Conservation (phyloP, 192 early-diverging fungal genomes). For the Pilaira anomala region DNA sequence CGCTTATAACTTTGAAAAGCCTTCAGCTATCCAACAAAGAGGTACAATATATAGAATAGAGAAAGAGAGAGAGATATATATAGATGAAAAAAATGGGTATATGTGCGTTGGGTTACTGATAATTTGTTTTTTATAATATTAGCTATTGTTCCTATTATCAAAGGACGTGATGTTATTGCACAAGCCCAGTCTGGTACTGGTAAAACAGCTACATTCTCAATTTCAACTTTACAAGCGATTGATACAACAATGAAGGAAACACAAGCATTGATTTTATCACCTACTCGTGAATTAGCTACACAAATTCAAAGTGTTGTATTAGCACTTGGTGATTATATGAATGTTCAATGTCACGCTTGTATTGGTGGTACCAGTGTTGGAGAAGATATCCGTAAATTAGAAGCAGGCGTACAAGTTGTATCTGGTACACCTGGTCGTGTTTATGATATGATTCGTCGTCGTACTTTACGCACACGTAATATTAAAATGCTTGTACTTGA, state of each 20-base stretch:
- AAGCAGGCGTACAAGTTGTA: conserved; percentile 89
- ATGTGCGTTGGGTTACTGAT: background rate
- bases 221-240: conserved; percentile 88
- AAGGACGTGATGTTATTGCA: conserved; percentile 91
- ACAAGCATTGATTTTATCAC: conserved; percentile 90
- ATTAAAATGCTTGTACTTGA: conserved; percentile 97
- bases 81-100: too few relatives aligned
- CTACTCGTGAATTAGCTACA: conserved; percentile 93
- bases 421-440: conserved; percentile 95
- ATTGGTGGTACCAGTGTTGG: conserved; percentile 91
- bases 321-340: conserved; percentile 97
- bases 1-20: conserved; percentile 98
- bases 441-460: conserved; percentile 94
- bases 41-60: conserved; percentile 7
- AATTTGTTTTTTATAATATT: background rate
- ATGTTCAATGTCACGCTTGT: conserved; percentile 91
- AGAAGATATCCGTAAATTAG: conserved; percentile 92
- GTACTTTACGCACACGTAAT: conserved; percentile 72
- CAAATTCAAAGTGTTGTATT: conserved; percentile 93
- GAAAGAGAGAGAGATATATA: background rate
- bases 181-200: conserved; percentile 99
- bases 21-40: conserved; percentile 98
- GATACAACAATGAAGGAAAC: conserved; percentile 85
- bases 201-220: conserved; percentile 97
- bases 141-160: conserved; percentile 86